phyloP scores from a whole-genome alignment of 352 stramenopile genomes.

The Thraustotheca clavata region DNA sequence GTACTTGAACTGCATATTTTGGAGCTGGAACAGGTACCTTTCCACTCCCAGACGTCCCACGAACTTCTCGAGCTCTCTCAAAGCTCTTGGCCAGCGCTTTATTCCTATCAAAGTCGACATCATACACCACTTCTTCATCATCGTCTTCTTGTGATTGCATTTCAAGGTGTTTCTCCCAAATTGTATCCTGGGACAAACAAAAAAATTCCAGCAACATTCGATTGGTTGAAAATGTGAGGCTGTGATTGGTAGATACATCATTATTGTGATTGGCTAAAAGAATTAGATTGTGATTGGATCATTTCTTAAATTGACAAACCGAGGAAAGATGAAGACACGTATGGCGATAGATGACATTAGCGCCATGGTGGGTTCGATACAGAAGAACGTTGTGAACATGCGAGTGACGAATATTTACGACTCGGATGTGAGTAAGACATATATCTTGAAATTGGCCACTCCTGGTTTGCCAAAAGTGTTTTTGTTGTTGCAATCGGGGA shows the following conservation, averaged over 20 bases:
- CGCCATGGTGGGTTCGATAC: conserved; percentile 77
- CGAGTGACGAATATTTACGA: conserved; percentile 97
- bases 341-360: conserved; percentile 86
- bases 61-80: not conserved
- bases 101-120: conserved; percentile 2
- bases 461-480: conserved; percentile 89
- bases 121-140: not conserved
- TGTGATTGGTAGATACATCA: not conserved
- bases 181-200: not conserved
- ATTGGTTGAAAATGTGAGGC: not conserved
- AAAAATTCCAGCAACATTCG: not conserved
- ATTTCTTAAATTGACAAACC: not conserved
- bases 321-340: conserved; percentile 61
- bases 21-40: not conserved
- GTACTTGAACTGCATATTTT: not conserved
- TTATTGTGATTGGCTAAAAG: not conserved
- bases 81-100: not conserved
- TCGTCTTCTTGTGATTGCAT: conserved; percentile 3
- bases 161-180: not conserved
- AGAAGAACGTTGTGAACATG: conserved; percentile 83
- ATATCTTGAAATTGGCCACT: conserved; percentile 90
- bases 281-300: not conserved
- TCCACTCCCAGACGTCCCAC: no score
- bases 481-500: conserved; percentile 92
- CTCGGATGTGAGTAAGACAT: conserved; percentile 77